phyloP scores from a whole-genome alignment of 495 filamentous ascomycete species.

The Polyplosphaeria fusca region DNA sequence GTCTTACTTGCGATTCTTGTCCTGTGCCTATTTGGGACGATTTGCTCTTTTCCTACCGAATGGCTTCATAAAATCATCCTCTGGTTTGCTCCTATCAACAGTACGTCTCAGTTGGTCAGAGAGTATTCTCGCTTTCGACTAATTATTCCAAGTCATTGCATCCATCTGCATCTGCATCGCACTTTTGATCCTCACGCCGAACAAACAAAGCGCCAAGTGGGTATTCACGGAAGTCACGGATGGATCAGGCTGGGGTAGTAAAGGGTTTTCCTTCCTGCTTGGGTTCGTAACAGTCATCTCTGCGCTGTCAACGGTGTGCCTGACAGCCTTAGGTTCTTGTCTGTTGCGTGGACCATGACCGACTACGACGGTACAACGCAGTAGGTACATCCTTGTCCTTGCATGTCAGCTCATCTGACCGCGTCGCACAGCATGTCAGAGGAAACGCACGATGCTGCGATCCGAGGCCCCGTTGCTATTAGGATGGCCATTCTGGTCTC shows the following conservation, averaged over 20 bases:
- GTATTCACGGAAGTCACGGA: conserved; percentile 62
- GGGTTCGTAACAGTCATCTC: conserved; percentile 40
- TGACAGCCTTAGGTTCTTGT: conserved; percentile 50
- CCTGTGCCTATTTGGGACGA: conserved; percentile 56
- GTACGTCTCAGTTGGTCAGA: conserved; percentile 39
- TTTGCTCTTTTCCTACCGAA: conserved; percentile 66
- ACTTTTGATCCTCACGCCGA: conserved; percentile 55
- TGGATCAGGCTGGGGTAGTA: conserved; percentile 59
- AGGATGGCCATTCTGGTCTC: conserved; percentile 63
- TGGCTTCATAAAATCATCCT: conserved; percentile 60
- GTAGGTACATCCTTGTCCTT: conserved; percentile 40
- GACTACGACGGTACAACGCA: conserved; percentile 74
- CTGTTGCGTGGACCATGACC: conserved; percentile 71
- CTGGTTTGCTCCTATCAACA: conserved; percentile 73
- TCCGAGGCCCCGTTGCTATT: conserved; percentile 64
- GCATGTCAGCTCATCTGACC: conserved; percentile 18
- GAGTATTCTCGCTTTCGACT: neutral
- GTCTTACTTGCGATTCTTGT: conserved; percentile 59
- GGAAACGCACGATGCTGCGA: conserved; percentile 68
- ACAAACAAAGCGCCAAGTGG: conserved; percentile 58
- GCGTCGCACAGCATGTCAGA: conserved; percentile 59
- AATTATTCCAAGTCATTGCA: conserved; percentile 35
- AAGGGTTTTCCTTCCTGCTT: conserved; percentile 66
- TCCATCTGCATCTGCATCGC: conserved; percentile 57
- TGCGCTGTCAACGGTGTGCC: neutral